Percentiles rank a stretch among this genome's conserved stretches.
These are phyloP conservation scores for Daldinia loculata DNA, from an alignment of 495 filamentous ascomycete species.

Conservation along the genomic window DNA sequence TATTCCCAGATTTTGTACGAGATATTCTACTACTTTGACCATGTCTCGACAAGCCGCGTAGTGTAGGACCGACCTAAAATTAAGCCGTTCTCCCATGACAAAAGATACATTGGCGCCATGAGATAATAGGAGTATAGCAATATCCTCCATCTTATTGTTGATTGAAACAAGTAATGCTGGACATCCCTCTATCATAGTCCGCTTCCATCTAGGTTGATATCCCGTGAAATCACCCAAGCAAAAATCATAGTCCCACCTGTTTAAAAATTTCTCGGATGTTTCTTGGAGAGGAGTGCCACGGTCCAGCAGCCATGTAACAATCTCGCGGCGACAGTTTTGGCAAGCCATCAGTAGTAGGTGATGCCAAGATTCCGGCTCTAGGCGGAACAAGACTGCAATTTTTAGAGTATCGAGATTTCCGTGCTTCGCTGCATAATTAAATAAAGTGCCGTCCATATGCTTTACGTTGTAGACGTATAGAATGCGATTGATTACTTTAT, in stretches of 20 bases:
- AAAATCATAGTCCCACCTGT: no score
- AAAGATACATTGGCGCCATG: background rate
- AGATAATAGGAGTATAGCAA: background rate
- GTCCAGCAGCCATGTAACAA: background rate
- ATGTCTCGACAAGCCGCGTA: background rate
- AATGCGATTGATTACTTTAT: background rate
- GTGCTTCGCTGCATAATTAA: background rate
- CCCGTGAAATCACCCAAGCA: no score
- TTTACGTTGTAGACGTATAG: background rate
- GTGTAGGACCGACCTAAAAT: background rate
- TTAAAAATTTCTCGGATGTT: no score
- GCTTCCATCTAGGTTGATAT: background rate
- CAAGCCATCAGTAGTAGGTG: background rate
- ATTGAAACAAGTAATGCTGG: background rate
- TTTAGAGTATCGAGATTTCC: background rate
- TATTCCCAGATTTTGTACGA: background rate
- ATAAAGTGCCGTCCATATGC: no score
- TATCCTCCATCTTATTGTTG: background rate
- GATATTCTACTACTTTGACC: background rate
- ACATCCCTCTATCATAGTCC: background rate
- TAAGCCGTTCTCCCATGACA: rapidly evolving
- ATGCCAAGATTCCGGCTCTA: background rate
- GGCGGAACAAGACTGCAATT: background rate
- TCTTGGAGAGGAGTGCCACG: background rate
- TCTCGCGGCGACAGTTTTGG: background rate